Evolutionary conservation across 2,329 filamentous ascomycete genomes (phyloP).

Genomic region (Fusarium chlamydosporum): DNA sequence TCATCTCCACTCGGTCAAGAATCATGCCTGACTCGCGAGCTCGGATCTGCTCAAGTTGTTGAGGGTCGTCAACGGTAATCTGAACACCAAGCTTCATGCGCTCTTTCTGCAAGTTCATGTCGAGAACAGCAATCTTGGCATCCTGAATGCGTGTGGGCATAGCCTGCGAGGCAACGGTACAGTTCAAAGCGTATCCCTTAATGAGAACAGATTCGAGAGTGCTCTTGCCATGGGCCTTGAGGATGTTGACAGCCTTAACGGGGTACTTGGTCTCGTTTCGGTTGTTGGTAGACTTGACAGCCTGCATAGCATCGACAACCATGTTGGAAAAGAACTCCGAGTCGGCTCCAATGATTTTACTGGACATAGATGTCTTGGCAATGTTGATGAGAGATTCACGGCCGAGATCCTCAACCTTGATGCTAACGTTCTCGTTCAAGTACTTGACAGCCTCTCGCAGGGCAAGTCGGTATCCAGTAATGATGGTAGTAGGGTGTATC

Average conservation of each 20-base stretch:
- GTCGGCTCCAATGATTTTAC: conserved; percentile 97
- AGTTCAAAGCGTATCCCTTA: conserved; percentile 98
- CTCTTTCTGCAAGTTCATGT: conserved; percentile 99
- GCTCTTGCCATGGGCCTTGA: conserved; percentile 98
- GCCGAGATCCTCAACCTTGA: conserved; percentile 92
- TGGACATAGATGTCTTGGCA: conserved; percentile 99
- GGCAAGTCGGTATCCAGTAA: conserved; percentile 96
- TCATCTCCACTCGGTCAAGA: conserved; percentile 95
- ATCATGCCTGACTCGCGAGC: conserved; percentile 94
- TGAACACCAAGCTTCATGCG: conserved; percentile 99
- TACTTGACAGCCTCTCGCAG: conserved; percentile 97
- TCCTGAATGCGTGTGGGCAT: conserved; percentile 95
- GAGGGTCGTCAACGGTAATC: conserved; percentile 96
- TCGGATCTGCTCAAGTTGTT: conserved; percentile 97
- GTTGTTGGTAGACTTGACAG: conserved; percentile 94
- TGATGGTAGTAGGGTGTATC: conserved; percentile 99
- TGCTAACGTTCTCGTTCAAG: conserved; percentile 98
- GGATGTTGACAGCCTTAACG: conserved; percentile 98
- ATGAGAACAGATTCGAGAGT: conserved; percentile 88
- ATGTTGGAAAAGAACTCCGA: conserved; percentile 98
- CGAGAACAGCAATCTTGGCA: conserved; percentile 95
- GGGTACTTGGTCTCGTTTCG: conserved; percentile 94
- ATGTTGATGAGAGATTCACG: conserved; percentile 93
- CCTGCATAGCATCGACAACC: conserved; percentile 93
- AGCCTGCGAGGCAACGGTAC: conserved; percentile 96